Base-by-base conservation (phyloP, 345 rosid species). In the Physaria fendleri region DNA sequence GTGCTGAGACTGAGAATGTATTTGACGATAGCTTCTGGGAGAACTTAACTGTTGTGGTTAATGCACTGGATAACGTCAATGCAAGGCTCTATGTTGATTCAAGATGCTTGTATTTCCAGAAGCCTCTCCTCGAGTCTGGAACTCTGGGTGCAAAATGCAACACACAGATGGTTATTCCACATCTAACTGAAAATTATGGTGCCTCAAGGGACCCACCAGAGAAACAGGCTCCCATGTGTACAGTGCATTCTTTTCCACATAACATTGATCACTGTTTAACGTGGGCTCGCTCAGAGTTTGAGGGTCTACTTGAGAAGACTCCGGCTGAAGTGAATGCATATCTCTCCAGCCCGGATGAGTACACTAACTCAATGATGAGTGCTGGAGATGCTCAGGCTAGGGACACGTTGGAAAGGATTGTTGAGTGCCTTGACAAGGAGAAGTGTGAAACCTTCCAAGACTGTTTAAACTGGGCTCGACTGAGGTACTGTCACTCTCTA, bases 181-280 rank as follows among this genome's bases (percentile, higher is more conserved):
- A 94, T 75, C 79, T 87, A 25, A 90, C 99, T 14, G 99, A 94
- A 77, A 94, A 94, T 57, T 94, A 94, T 56, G 99, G 99, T 34
- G 97, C 99, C 54, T 94, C 99, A 51, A 78, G 99, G 57, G 99
- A 94, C 49, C 99, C 99, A 42, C 99, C 99, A 4, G 99, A 94
- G 89, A 94, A 84, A 71, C 99, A 94, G 76, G 99, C 99, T 8
- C 99, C 99, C 15, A 94, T 94, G 99, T 94, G 97, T 73, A 94
- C 99, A 8, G 92, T 94, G 59, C 99, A 94, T 61, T 94, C 99
- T 0, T 94, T 94, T 73, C 99, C 99, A 1, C 99, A 94, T 81
- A 94, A 90, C 69, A 94, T 94, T 56, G 99, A 94, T 64, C 99
- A 94, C 66, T 94, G 99, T 76, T 69, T 94, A 67, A 90, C 99